Evolutionary conservation across 2,329 filamentous ascomycete genomes (phyloP).

Genomic region (Neodidymelliopsis sp.): DNA sequence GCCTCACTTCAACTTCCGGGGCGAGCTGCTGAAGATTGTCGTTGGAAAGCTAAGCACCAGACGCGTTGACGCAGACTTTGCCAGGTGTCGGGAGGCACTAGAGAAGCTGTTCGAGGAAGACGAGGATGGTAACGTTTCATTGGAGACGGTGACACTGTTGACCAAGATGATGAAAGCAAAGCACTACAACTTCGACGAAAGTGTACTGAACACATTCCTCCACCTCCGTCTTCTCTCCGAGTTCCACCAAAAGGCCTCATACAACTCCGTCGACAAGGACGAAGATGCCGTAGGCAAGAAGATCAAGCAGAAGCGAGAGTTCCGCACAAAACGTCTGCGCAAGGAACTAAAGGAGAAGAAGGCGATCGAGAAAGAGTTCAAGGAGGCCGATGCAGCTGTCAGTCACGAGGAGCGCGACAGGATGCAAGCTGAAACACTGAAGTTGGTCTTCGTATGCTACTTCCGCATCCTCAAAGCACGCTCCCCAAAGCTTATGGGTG

Average conservation of each 20-base stretch:
- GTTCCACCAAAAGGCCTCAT: constrained; percentile 83
- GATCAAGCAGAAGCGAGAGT: constrained; percentile 78
- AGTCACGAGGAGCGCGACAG: constrained; percentile 91
- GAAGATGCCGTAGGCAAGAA: constrained; percentile 64
- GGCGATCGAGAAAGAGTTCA: constrained; percentile 89
- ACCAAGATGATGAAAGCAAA: constrained; percentile 95
- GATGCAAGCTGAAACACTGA: constrained; percentile 94
- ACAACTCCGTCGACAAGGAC: constrained; percentile 73
- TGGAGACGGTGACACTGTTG: constrained; percentile 84
- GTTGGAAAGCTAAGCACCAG: constrained; percentile 81
- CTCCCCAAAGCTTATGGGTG: constrained; percentile 88
- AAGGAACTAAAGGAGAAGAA: constrained; percentile 88
- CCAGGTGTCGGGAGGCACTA: constrained; percentile 78
- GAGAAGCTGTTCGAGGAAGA: constrained; percentile 85
- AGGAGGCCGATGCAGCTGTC: constrained; percentile 87
- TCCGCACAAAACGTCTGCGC: constrained; percentile 85
- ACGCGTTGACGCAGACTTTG: constrained; percentile 75
- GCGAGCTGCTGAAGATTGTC: constrained; percentile 85
- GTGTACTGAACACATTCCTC: constrained; percentile 87
- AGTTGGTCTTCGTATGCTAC: constrained; percentile 93
- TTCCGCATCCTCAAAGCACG: constrained; percentile 91
- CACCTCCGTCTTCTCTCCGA: constrained; percentile 88
- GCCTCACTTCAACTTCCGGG: constrained; percentile 96
- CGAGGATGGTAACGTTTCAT: constrained; percentile 85
- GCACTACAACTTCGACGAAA: constrained; percentile 83